Evolutionary conservation across 306 rosid species (phyloP).

Genomic region (Sesbania bispinosa): DNA sequence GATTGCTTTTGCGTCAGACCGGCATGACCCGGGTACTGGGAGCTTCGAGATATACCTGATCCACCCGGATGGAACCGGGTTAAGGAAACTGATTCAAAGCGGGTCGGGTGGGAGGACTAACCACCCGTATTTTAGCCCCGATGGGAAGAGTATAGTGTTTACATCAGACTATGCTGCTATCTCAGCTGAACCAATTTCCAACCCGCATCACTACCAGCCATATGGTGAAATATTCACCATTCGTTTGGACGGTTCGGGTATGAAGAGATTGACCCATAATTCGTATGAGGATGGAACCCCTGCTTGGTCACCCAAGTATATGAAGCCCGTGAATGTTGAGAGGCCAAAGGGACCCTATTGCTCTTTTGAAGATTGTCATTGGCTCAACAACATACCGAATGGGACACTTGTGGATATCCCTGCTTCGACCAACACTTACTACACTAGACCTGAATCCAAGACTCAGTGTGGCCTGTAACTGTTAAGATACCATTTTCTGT

Average conservation of each 20-base stretch:
- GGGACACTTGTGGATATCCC: background rate
- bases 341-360: constrained; percentile 45
- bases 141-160: constrained; percentile 54
- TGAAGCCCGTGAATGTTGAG: constrained; percentile 47
- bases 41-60: constrained; percentile 65
- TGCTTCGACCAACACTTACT: background rate
- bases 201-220: constrained; percentile 75
- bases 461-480: constrained; percentile 35
- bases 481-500: too few species aligned
- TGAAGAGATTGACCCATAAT: constrained; percentile 66
- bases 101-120: constrained; percentile 67
- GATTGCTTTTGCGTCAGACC: constrained; percentile 78
- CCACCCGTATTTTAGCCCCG: constrained; percentile 81
- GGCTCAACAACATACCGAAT: constrained; percentile 53
- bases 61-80: constrained; percentile 76
- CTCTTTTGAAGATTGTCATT: constrained; percentile 62
- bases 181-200: constrained; percentile 88
- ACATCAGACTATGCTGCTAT: constrained; percentile 69
- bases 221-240: constrained; percentile 77
- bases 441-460: background rate
- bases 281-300: constrained; percentile 89
- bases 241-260: constrained; percentile 66
- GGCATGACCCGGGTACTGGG: constrained; percentile 58
- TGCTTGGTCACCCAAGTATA: constrained; percentile 51
- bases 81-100: constrained; percentile 60